phyloP scores from a whole-genome alignment of 108 stramenopile genomes.

The Schizochytrium sp. region DNA sequence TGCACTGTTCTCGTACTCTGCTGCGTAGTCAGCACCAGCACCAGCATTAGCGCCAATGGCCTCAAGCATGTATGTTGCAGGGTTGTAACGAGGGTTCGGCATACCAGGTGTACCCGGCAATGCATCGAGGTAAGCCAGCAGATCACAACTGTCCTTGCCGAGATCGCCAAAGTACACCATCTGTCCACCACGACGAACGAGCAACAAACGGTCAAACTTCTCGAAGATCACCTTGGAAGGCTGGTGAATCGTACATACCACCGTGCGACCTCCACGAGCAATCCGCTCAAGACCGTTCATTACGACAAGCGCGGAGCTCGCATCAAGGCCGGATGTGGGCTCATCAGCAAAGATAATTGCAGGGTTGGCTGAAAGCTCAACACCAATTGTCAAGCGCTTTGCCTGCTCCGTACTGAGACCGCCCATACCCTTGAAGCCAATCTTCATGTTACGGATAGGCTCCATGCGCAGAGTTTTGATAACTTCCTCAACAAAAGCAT shows the following conservation, averaged over 20 bases:
- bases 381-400: conserved; percentile 80
- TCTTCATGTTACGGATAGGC: conserved; percentile 76
- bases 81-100: conserved; percentile 74
- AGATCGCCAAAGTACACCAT: conserved; percentile 85
- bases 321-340: conserved; percentile 81
- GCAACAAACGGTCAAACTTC: conserved; percentile 79
- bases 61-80: conserved; percentile 89
- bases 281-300: conserved; percentile 76
- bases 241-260: conserved; percentile 88
- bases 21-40: conserved; percentile 26
- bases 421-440: conserved; percentile 78
- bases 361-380: conserved; percentile 85
- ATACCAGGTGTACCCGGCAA: conserved; percentile 58
- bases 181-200: conserved; percentile 85
- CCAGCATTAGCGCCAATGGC: conserved; percentile 72
- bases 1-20: background rate
- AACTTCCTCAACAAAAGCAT: conserved; percentile 67
- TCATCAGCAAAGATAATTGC: conserved; percentile 79
- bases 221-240: conserved; percentile 85
- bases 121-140: conserved; percentile 79
- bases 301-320: conserved; percentile 79
- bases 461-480: conserved; percentile 79
- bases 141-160: conserved; percentile 76
- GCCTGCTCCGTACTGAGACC: conserved; percentile 81
- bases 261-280: conserved; percentile 75